Percentiles rank a stretch among this genome's conserved stretches.
phyloP scores from a whole-genome alignment of 1,139 yeast species.

The Yamadazyma atlantica region DNA sequence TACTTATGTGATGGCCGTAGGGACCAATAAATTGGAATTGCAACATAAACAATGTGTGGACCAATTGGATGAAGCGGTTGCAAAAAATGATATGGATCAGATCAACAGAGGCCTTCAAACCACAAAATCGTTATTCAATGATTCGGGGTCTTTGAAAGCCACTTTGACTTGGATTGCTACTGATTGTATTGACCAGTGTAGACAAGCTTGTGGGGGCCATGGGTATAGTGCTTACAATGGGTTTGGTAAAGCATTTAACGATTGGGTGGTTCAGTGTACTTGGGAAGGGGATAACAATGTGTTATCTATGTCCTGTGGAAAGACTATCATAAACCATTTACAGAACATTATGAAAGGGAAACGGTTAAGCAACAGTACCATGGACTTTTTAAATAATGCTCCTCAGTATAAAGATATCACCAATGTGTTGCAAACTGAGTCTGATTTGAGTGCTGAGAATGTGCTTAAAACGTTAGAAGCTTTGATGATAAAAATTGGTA shows the following conservation, averaged over 20 bases:
- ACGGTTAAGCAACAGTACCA: conserved; percentile 29
- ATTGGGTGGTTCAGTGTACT: conserved; percentile 52
- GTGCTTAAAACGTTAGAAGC: conserved; percentile 38
- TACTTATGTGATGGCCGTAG: conserved; percentile 41
- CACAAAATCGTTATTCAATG: conserved; percentile 44
- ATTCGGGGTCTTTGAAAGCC: conserved; percentile 47
- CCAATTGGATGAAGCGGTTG: conserved; percentile 38
- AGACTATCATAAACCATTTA: conserved; percentile 32
- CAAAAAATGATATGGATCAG: conserved; percentile 27
- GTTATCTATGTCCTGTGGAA: conserved; percentile 43
- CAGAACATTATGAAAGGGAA: conserved; percentile 25
- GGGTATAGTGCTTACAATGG: conserved; percentile 49
- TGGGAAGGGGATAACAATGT: conserved; percentile 55
- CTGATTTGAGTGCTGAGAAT: conserved; percentile 30
- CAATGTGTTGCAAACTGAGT: conserved; percentile 22
- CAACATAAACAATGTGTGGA: conserved; percentile 29
- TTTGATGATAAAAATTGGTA: conserved; percentile 35
- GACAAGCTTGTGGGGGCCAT: conserved; percentile 54
- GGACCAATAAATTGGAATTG: conserved; percentile 37
- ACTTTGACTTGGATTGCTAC: conserved; percentile 50
- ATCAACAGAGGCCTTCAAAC: conserved; percentile 34
- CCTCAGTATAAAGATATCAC: conserved; percentile 22
- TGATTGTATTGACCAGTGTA: conserved; percentile 44
- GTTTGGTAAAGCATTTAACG: conserved; percentile 46
- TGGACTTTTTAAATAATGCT: conserved; percentile 35